Base-by-base conservation (phyloP, 1,284 basidiomycete species). In the Microbotryum violaceum region DNA sequence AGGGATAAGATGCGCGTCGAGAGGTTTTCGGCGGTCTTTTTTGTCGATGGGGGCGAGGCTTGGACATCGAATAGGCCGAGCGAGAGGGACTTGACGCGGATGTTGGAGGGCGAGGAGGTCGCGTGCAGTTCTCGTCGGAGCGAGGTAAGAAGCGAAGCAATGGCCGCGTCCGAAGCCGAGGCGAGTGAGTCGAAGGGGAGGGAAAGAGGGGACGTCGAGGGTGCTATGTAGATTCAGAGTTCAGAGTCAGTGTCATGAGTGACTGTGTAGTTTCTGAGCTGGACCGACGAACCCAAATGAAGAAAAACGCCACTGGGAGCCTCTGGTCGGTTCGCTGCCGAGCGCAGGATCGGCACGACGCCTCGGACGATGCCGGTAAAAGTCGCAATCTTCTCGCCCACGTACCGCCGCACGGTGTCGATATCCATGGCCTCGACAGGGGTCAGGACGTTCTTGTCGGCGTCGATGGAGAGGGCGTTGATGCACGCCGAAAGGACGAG, bases 401-500 rank as follows among this genome's bases (percentile, higher is more conserved):
- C 49, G 9, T 58, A 47, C n/a, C 44, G 56, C 25, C 56, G 27
- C 20, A 63, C 57, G 4, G 45, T 20, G 27, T 61, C 61, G 21
- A 21, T 46, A n/a, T 67, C 68, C 31, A 60, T 18, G 2, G 61
- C 68, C 31, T 69, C 68, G 54, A 69, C 49, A 4, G 68, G 68
- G 21, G 27, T 25, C 1, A 63, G 59, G 29, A n/a, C 53, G n/a
- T 44, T 42, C 53, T 18, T 20, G 53, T 21, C 47, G 50, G 50
- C 12, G 10, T 56, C 46, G 45, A 72, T 51, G n/a, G 69, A 59
- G 44, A 72, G 63, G 45, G 57, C 57, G 62, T 72, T 70, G 68
- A 72, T 54, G 42, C 70, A 53, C 52, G 63, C 60, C 10, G 64
- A 67, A 33, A 72, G 64, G 29, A 62, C 61, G 56, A 70, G 68